phyloP scores from a whole-genome alignment of 2,329 filamentous ascomycete genomes.

The Diatrype stigma region DNA sequence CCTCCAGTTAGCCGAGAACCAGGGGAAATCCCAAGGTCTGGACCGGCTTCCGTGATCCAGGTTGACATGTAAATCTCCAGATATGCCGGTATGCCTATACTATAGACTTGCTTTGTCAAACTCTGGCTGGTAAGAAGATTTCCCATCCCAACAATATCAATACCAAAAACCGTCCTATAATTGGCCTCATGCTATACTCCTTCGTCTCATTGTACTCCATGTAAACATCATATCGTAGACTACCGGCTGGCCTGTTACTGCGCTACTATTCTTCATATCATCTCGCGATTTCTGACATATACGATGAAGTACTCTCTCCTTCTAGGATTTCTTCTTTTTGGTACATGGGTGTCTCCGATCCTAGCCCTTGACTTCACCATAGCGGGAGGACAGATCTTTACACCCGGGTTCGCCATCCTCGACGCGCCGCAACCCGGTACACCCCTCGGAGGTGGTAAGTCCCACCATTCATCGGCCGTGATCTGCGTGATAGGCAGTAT shows the following conservation, averaged over 20 bases:
- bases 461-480: background rate
- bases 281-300: background rate
- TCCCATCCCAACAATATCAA: no score
- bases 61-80: no score
- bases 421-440: conserved; percentile 63
- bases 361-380: conserved; percentile 49
- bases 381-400: conserved; percentile 63
- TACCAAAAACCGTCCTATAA: background rate
- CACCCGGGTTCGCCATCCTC: conserved; percentile 63
- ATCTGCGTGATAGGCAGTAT: no score
- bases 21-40: no score
- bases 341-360: conserved; percentile 23
- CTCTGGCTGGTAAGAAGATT: no score
- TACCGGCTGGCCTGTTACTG: background rate
- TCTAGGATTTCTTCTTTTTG: conserved; percentile 17
- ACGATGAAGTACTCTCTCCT: conserved; percentile 17
- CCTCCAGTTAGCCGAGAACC: no score
- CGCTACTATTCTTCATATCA: no score
- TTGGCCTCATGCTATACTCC: background rate
- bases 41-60: no score
- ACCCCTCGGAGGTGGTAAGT: conserved; percentile 58
- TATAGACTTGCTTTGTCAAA: no score
- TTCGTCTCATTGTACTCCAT: background rate
- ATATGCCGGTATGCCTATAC: no score
- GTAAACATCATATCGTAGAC: background rate